Evolutionary conservation across 495 filamentous ascomycete species (phyloP).

Genomic region (Daldinia grandis): DNA sequence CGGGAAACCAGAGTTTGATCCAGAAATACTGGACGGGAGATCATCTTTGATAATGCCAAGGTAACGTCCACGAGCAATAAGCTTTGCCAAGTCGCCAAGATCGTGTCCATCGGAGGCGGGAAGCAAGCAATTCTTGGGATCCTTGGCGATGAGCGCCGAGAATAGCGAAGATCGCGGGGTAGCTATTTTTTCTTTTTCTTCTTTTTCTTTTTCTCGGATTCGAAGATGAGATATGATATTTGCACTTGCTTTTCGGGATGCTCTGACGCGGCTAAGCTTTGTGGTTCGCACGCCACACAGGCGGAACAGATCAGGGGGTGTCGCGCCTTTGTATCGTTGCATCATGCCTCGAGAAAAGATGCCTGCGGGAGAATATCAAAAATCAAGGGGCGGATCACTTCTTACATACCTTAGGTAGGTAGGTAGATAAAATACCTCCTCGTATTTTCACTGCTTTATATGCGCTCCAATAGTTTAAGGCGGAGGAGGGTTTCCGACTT

Average conservation of each 20-base stretch:
- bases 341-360: neutral
- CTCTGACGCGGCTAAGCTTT: neutral
- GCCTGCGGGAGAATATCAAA: neutral
- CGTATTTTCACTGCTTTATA: neutral
- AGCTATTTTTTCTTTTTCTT: neutral
- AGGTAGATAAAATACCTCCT: neutral
- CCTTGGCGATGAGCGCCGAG: conserved; percentile 25
- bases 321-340: neutral
- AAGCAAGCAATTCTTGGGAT: conserved; percentile 36
- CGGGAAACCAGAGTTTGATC: conserved; percentile 2
- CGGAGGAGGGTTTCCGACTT: neutral
- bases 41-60: conserved; percentile 42
- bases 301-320: neutral
- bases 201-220: conserved; percentile 19
- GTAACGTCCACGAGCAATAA: conserved; percentile 44
- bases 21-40: conserved; percentile 18
- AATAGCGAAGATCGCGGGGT: conserved; percentile 35
- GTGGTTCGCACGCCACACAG: neutral
- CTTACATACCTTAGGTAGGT: neutral
- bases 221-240: conserved; percentile 7
- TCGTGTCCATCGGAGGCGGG: conserved; percentile 18
- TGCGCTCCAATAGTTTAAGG: conserved; percentile 1
- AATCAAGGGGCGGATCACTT: neutral
- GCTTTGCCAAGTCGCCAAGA: conserved; percentile 47
- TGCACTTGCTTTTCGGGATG: neutral